These are phyloP conservation scores for Diaporthe vexans DNA, from an alignment of 2,329 filamentous ascomycete species.

Conservation along the genomic window DNA sequence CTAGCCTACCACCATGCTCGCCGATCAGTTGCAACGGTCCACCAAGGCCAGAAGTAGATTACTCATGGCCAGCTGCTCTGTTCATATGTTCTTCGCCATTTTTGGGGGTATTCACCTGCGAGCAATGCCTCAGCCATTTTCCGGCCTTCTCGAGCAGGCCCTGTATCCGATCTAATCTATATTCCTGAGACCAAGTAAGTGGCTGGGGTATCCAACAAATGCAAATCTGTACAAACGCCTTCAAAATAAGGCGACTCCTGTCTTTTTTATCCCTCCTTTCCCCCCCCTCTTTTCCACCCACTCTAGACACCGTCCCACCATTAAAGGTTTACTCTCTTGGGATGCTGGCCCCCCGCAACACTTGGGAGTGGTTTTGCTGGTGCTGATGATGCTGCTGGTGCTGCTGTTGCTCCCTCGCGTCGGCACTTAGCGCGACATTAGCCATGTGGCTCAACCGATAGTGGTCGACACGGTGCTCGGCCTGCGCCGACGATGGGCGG, in stretches of 20 bases:
- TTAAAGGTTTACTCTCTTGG: constrained; percentile 12
- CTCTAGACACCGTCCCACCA: background rate
- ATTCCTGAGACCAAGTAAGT: background rate
- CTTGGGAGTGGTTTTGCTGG: constrained; percentile 25
- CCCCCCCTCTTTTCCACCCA: background rate
- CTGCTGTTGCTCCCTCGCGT: constrained; percentile 32
- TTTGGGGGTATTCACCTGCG: background rate
- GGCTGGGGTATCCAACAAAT: constrained; percentile 17
- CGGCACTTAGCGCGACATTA: constrained; percentile 34
- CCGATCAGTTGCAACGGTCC: background rate
- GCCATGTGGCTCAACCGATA: constrained; percentile 40
- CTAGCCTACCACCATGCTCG: background rate
- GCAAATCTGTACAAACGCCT: constrained; percentile 12
- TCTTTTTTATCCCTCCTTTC: background rate
- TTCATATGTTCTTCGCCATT: background rate
- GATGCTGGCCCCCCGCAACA: background rate
- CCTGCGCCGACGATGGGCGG: constrained; percentile 22
- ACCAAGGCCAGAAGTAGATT: background rate
- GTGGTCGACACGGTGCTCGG: constrained; percentile 33
- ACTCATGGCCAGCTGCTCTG: background rate
- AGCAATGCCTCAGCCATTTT: background rate
- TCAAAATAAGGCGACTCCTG: background rate
- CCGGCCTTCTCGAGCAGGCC: background rate
- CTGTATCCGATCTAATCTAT: constrained; percentile 20
- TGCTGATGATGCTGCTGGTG: constrained; percentile 12